Conservation (phyloP, 345 rosid species). For the Turnera subulata region DNA sequence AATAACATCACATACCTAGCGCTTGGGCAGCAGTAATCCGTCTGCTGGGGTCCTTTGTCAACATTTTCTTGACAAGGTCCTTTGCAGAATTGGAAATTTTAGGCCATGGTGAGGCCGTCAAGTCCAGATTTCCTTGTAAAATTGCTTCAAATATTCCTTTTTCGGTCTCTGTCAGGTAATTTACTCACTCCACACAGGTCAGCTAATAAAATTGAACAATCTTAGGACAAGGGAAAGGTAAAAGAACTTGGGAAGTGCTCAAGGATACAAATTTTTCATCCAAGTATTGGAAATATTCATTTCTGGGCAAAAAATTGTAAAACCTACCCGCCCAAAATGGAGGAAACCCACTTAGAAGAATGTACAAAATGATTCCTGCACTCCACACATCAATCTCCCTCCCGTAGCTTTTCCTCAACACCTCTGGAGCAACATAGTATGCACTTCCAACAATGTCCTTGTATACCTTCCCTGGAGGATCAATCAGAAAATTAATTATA, state of each 20-base stretch:
- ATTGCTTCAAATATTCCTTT: slow-evolving; percentile 25
- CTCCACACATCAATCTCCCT: slow-evolving; percentile 36
- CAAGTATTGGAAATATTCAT: background rate
- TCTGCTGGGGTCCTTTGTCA: slow-evolving; percentile 19
- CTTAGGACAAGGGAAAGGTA: background rate
- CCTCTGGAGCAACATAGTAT: slow-evolving; percentile 33
- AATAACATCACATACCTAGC: slow-evolving; percentile 14
- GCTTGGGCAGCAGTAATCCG: slow-evolving; percentile 29
- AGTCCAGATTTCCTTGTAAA: slow-evolving; percentile 16
- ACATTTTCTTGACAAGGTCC: slow-evolving; percentile 27
- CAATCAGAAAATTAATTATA: background rate
- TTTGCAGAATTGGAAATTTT: slow-evolving; percentile 26
- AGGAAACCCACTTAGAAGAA: slow-evolving; percentile 28
- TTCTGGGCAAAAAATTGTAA: too few relatives aligned
- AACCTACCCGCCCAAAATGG: slow-evolving; percentile 28
- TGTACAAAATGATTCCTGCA: slow-evolving; percentile 30
- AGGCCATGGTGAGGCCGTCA: slow-evolving; percentile 25
- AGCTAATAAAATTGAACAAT: background rate
- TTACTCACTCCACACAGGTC: background rate
- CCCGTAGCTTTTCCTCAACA: slow-evolving; percentile 21
- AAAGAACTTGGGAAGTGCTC: too few relatives aligned
- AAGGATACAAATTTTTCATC: too few relatives aligned
- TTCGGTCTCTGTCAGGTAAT: slow-evolving; percentile 20
- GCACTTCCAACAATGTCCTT: slow-evolving; percentile 31
- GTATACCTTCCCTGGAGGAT: slow-evolving; percentile 14